Conservation (phyloP, 495 filamentous ascomycete species). For the Penicillium roqueforti region DNA sequence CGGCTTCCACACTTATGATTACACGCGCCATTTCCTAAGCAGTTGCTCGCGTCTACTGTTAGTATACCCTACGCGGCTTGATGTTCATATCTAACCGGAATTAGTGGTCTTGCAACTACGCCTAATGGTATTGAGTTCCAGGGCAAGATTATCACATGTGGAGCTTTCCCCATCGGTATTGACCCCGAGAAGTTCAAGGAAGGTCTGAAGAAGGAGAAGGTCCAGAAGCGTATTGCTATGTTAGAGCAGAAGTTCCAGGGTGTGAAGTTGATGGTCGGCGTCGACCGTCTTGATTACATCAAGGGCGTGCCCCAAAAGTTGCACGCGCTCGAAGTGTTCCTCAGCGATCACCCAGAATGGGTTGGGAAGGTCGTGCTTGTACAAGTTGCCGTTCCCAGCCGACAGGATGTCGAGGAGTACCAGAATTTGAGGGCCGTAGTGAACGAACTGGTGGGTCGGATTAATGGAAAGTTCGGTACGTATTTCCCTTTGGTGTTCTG, state of each 20-base stretch:
- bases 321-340: slow-evolving; percentile 90
- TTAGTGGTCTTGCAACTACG: slow-evolving; percentile 69
- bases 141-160: slow-evolving; percentile 77
- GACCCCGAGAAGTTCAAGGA: slow-evolving; percentile 94
- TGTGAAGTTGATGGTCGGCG: slow-evolving; percentile 93
- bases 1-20: slow-evolving; percentile 96
- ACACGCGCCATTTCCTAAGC: slow-evolving; percentile 90
- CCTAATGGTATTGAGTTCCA: slow-evolving; percentile 87
- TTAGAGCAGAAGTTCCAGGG: slow-evolving; percentile 90
- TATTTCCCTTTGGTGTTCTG: not conserved
- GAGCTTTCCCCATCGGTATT: slow-evolving; percentile 95
- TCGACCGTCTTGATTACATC: slow-evolving; percentile 95
- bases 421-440: slow-evolving; percentile 91
- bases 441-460: slow-evolving; percentile 90
- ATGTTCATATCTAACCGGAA: slow-evolving; percentile 8
- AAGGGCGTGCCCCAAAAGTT: slow-evolving; percentile 97
- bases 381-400: slow-evolving; percentile 89
- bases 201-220: slow-evolving; percentile 74
- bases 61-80: slow-evolving; percentile 22
- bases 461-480: slow-evolving; percentile 86
- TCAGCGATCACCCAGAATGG: slow-evolving; percentile 96
- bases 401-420: slow-evolving; percentile 96
- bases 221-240: slow-evolving; percentile 80
- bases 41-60: slow-evolving; percentile 87
- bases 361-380: slow-evolving; percentile 97